These are phyloP conservation scores for Schwanniomyces sp. DNA, from an alignment of 805 yeast genomes.

Conservation along the genomic window DNA sequence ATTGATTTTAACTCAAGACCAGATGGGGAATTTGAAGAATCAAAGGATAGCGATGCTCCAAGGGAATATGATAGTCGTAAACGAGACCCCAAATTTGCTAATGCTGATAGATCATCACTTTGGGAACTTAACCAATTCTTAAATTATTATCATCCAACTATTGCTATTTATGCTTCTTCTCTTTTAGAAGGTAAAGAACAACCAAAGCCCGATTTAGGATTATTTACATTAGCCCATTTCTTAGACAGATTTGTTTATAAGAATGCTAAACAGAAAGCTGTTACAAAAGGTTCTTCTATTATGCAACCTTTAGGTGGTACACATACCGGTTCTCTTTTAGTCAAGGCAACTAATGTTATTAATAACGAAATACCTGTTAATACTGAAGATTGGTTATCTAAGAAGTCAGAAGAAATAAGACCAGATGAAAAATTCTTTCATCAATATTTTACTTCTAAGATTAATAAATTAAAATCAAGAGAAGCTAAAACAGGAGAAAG, in stretches of 20 bases:
- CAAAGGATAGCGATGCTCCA: constrained; percentile 23
- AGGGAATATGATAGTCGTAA: constrained; percentile 73
- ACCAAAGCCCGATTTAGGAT: constrained; percentile 85
- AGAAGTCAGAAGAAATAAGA: constrained; percentile 60
- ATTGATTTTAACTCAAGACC: constrained; percentile 48
- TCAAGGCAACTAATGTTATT: constrained; percentile 53
- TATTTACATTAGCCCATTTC: constrained; percentile 86
- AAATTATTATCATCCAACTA: constrained; percentile 90
- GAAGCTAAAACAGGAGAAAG: constrained; percentile 18
- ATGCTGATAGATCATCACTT: constrained; percentile 75
- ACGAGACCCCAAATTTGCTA: constrained; percentile 91
- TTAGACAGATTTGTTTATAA: constrained; percentile 93
- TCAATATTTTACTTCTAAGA: constrained; percentile 74
- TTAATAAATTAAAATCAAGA: constrained; percentile 30
- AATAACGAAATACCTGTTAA: constrained; percentile 67
- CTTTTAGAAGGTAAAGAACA: constrained; percentile 50
- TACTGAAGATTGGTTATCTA: constrained; percentile 78
- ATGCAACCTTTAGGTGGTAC: constrained; percentile 97
- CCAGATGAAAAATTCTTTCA: constrained; percentile 90
- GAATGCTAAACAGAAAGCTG: constrained; percentile 77
- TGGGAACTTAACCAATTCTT: constrained; percentile 84
- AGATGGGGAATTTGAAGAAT: constrained; percentile 40
- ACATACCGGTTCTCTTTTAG: constrained; percentile 67
- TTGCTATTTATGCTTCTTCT: constrained; percentile 73
- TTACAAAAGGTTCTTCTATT: constrained; percentile 82